Evolutionary conservation across 2,329 filamentous ascomycete genomes (phyloP).

Genomic region (Colletotrichum orchidophilum): DNA sequence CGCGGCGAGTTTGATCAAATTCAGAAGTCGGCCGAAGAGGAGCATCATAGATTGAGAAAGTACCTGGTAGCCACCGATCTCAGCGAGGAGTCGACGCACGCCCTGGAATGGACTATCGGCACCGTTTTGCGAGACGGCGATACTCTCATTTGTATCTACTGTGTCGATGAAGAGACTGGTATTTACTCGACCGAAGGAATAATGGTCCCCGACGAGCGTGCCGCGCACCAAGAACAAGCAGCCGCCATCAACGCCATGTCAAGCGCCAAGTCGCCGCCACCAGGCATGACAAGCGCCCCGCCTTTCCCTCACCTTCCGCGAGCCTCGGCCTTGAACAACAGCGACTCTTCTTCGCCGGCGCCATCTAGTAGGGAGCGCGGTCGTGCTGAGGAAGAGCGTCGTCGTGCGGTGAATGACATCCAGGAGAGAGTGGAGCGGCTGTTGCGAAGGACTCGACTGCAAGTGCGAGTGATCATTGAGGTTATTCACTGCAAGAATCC

Average conservation of each 20-base stretch:
- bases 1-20: slow-evolving; percentile 85
- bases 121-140: slow-evolving; percentile 95
- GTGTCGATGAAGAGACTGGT: slow-evolving; percentile 85
- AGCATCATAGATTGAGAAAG: slow-evolving; percentile 81
- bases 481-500: slow-evolving; percentile 99
- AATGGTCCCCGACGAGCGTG: slow-evolving; percentile 76
- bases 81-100: slow-evolving; percentile 93
- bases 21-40: slow-evolving; percentile 80
- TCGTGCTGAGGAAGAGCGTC: slow-evolving; percentile 80
- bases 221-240: slow-evolving; percentile 79
- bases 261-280: slow-evolving; percentile 47
- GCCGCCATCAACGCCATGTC: slow-evolving; percentile 74
- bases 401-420: slow-evolving; percentile 83
- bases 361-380: slow-evolving; percentile 59
- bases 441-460: slow-evolving; percentile 88
- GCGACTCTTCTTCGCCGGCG: slow-evolving; percentile 54
- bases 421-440: slow-evolving; percentile 86
- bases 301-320: slow-evolving; percentile 42
- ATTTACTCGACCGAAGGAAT: slow-evolving; percentile 59
- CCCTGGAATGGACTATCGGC: slow-evolving; percentile 96
- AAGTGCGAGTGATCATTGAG: slow-evolving; percentile 93
- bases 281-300: slow-evolving; percentile 37
- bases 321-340: slow-evolving; percentile 48
- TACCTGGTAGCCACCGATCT: slow-evolving; percentile 97
- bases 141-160: slow-evolving; percentile 92